Conservation (phyloP, 495 filamentous ascomycete species). For the Talaromyces wortmannii region DNA sequence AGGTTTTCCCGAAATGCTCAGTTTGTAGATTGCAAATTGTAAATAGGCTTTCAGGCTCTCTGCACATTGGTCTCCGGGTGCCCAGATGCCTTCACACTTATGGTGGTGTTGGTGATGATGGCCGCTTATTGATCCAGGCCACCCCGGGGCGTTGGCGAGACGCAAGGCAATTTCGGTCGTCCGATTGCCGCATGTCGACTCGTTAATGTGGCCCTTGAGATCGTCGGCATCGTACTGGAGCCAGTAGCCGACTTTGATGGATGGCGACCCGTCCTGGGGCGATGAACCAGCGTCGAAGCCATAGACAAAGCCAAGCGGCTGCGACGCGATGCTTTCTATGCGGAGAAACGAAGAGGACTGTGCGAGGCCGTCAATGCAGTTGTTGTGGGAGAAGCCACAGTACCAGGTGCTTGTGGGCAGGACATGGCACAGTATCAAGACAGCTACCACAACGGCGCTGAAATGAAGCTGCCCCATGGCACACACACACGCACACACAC, state of each 20-base stretch:
- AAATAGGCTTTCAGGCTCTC: conserved; percentile 23
- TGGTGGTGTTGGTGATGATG: conserved; percentile 18
- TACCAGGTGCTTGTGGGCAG: conserved; percentile 9
- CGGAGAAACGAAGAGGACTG: conserved; percentile 30
- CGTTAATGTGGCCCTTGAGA: conserved; percentile 16
- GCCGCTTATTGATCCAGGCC: conserved; percentile 8
- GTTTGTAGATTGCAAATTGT: conserved; percentile 18
- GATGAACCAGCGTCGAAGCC: conserved; percentile 28
- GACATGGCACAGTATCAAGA: background rate
- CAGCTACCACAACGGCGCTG: background rate
- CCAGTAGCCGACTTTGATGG: conserved; percentile 37
- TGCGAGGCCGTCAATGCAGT: conserved; percentile 36
- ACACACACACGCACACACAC: too few species aligned
- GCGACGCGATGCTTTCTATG: conserved; percentile 31
- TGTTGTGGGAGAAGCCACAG: conserved; percentile 32
- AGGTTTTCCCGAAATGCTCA: conserved; percentile 19
- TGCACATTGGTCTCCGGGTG: conserved; percentile 18
- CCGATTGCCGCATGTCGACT: conserved; percentile 25
- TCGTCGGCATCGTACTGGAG: conserved; percentile 22
- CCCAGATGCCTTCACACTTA: conserved; percentile 38
- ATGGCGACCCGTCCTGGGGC: conserved; percentile 25
- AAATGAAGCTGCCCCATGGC: background rate
- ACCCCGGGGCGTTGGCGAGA: conserved; percentile 34
- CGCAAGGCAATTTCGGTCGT: conserved; percentile 35
- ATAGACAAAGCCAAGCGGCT: conserved; percentile 31